These are phyloP conservation scores for Evernia prunastri DNA, from an alignment of 495 filamentous ascomycete species.

Conservation along the genomic window DNA sequence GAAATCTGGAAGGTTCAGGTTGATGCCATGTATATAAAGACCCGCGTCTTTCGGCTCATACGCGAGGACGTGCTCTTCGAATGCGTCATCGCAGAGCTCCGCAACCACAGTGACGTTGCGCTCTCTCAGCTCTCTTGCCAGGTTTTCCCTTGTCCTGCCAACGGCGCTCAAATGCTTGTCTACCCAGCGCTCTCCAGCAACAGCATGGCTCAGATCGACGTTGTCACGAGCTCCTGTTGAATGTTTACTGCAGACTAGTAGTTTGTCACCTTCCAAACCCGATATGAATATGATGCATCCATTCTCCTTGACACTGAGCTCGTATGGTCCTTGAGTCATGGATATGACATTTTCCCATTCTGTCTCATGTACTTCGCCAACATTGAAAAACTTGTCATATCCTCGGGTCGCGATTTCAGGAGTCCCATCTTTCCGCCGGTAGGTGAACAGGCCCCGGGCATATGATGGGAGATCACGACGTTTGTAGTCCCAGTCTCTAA, in stretches of 20 bases:
- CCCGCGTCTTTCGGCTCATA: conserved; percentile 81
- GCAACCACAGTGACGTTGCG: conserved; percentile 91
- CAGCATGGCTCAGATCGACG: conserved; percentile 67
- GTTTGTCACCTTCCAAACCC: conserved; percentile 75
- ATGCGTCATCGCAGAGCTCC: conserved; percentile 91
- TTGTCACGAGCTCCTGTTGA: conserved; percentile 75
- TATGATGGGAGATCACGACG: conserved; percentile 75
- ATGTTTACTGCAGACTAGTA: conserved; percentile 97
- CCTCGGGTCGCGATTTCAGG: conserved; percentile 78
- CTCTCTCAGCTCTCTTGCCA: conserved; percentile 64
- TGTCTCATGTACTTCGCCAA: conserved; percentile 68
- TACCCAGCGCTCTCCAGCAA: conserved; percentile 77
- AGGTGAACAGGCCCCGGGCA: conserved; percentile 88
- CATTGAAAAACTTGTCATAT: conserved; percentile 99
- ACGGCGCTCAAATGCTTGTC: conserved; percentile 68
- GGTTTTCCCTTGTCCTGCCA: conserved; percentile 67
- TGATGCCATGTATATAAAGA: conserved; percentile 92
- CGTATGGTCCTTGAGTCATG: conserved; percentile 82
- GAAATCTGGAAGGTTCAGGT: conserved; percentile 86
- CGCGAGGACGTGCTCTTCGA: conserved; percentile 94
- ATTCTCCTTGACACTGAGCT: conserved; percentile 95
- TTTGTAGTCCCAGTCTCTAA: conserved; percentile 95
- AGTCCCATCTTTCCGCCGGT: conserved; percentile 48
- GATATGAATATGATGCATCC: conserved; percentile 98
- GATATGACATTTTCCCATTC: conserved; percentile 72